phyloP scores from a whole-genome alignment of 2,329 filamentous ascomycete species.

The Harringtonia lauricola region DNA sequence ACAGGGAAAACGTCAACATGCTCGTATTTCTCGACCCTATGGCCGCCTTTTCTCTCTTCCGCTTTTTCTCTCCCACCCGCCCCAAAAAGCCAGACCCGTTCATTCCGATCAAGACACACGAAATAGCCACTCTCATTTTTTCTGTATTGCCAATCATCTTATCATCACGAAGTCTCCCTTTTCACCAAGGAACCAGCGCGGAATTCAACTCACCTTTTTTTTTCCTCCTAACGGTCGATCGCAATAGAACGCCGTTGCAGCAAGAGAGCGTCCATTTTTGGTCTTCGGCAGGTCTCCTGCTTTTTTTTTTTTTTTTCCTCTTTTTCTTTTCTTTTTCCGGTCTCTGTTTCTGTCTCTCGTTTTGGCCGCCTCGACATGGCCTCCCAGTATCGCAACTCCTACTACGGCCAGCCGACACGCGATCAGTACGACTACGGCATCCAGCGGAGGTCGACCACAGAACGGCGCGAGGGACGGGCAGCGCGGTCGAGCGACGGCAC shows the following conservation, averaged over 20 bases:
- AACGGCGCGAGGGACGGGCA: slow-evolving; percentile 36
- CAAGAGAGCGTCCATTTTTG: too few species aligned
- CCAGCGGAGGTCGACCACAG: slow-evolving; percentile 20
- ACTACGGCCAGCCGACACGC: slow-evolving; percentile 30
- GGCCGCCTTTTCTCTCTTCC: background rate
- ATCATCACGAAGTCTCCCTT: too few species aligned
- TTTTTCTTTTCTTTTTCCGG: background rate
- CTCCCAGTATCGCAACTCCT: slow-evolving; percentile 43
- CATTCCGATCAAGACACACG: background rate
- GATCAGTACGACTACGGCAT: slow-evolving; percentile 29
- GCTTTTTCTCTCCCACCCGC: background rate
- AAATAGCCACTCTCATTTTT: background rate
- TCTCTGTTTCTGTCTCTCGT: background rate
- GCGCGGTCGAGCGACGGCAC: slow-evolving; percentile 78
- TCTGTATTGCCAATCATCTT: too few species aligned
- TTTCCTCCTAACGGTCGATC: background rate
- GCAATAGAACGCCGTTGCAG: too few species aligned
- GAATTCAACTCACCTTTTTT: background rate
- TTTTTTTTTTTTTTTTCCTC: background rate
- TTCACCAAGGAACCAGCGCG: too few species aligned
- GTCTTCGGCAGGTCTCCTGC: too few species aligned
- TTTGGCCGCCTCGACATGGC: slow-evolving; percentile 26
- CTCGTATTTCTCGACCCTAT: background rate
- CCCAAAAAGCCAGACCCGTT: background rate
- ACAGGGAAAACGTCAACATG: slow-evolving; percentile 12